Evolutionary conservation across 2,329 filamentous ascomycete genomes (phyloP), one percentile per base, ranked within the genome.

Genomic region (Madurella fahalii): DNA sequence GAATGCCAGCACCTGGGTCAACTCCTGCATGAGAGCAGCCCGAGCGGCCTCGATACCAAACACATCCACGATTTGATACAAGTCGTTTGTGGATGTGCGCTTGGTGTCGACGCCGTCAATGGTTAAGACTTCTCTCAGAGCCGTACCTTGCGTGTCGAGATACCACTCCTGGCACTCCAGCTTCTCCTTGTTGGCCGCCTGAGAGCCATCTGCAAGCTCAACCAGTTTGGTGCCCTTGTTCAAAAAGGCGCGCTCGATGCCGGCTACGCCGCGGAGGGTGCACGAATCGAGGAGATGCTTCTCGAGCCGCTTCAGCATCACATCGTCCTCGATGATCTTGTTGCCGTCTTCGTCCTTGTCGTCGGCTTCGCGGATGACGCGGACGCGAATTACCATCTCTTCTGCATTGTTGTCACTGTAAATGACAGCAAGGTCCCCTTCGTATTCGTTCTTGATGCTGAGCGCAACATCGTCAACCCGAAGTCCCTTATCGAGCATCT

Each of bases 371-470:
- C 78, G 76, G 58, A 95, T 84, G 65, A 92, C 87, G 61, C 94
- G 89, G 61, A 96, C 87, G 69, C 94, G 94, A 64, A 99, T 90
- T 44, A 97, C 87, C 70, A 95, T 91, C 69, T 95, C 86, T 61
- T 96, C 92, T 9, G 93, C 92, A 71, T 99, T 99, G 77, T 96
- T 94, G 72, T 99, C 94, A 72, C 91, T 96, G 78, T 95, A 96
- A 57, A 99, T 92, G 62, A 99, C 86, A 13, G 90, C 90, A 64
- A 97, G 77, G 71, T 96, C 91, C 58, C 81, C 84, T 17, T 84
- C 81, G 68, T 95, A 99, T 50, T 91, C 86, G 61, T 92, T 84
- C 76, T 95, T 96, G 74, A 99, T 94, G 67, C 85, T 88, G 58
- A 81, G 77, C 32, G 93, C 93, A 58, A 99, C 93, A 65, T 99